Evolutionary conservation across 2,329 filamentous ascomycete species (phyloP), one percentile per base, ranked within the genome.

Genomic region (Microdochium trichocladiopsis): DNA sequence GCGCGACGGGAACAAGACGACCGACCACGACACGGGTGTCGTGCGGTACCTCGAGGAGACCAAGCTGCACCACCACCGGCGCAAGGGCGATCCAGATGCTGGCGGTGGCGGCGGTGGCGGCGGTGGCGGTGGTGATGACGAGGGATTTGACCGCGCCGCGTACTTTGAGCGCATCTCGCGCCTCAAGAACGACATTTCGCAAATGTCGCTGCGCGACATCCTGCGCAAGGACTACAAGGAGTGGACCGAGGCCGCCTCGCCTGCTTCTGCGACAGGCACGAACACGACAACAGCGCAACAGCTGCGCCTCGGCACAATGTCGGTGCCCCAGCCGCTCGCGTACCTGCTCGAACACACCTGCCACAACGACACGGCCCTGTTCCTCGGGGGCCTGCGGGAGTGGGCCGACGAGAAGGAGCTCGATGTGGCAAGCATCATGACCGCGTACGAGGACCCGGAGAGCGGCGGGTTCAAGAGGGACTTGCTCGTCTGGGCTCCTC

Each of bases 161-260:
- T 89, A 85, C 65, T 89, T 80, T 63, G 65, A 76, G 4, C 71
- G 80, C 52, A 76, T 92, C 24, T 73, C 75, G 1, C 67, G 67
- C 4, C 84, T 88, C 4, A 92, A 92, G 67, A 78, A 82, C 56
- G 80, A 90, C 58, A 76, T 94, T 50, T 79, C 77, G 2, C 59
- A 63, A 0, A 69, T 94, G 47, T 72, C 69, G 36, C 67, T 90
- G 58, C 71, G 77, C 22, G 88, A 92, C 59, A 78, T 92, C 37
- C 68, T 93, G 50, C 77, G 87, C 57, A 93, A 93, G 66, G 89
- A 95, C 69, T 95, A 92, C 70, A 95, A 95, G 71, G 78, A 88
- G 63, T 94, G 88, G 88, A 71, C 70, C 11, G 80, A 83, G 52
- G 22, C 18, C n/a, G 28, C 28, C 8, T 8, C 28, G 28, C 14